Conservation (phyloP, 2,329 filamentous ascomycete species). For the Phialophora expanda region DNA sequence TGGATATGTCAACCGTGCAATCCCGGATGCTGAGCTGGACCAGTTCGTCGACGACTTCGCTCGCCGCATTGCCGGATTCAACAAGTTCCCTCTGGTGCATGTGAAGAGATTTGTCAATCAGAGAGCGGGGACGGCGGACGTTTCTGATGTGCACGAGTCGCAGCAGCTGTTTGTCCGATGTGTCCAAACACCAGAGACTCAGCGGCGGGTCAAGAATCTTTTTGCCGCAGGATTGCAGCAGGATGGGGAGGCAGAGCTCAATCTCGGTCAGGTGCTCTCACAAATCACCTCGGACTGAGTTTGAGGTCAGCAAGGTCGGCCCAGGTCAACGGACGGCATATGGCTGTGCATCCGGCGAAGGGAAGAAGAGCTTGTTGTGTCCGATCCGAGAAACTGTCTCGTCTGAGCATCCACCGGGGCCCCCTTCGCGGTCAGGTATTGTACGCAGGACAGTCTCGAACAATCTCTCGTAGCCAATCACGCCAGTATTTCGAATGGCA, state of each 20-base stretch:
- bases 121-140: background rate
- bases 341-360: background rate
- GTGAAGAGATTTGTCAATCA: slow-evolving; percentile 12
- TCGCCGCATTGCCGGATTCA: slow-evolving; percentile 10
- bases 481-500: background rate
- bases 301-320: background rate
- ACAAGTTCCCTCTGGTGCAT: slow-evolving; percentile 1
- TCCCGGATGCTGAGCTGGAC: background rate
- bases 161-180: background rate
- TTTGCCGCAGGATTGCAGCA: slow-evolving; percentile 9
- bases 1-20: slow-evolving; percentile 1
- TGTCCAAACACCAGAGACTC: slow-evolving; percentile 2
- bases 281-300: slow-evolving; percentile 1
- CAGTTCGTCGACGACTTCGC: slow-evolving; percentile 3
- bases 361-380: background rate
- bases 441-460: background rate
- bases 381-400: background rate
- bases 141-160: slow-evolving; percentile 6
- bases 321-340: background rate
- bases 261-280: background rate
- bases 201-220: background rate
- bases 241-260: background rate
- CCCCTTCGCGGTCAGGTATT: background rate
- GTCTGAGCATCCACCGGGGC: background rate
- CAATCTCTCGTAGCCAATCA: background rate